These are phyloP conservation scores for Dendrobium catenatum DNA, from an alignment of 106 monocot species.

Conservation along the genomic window DNA sequence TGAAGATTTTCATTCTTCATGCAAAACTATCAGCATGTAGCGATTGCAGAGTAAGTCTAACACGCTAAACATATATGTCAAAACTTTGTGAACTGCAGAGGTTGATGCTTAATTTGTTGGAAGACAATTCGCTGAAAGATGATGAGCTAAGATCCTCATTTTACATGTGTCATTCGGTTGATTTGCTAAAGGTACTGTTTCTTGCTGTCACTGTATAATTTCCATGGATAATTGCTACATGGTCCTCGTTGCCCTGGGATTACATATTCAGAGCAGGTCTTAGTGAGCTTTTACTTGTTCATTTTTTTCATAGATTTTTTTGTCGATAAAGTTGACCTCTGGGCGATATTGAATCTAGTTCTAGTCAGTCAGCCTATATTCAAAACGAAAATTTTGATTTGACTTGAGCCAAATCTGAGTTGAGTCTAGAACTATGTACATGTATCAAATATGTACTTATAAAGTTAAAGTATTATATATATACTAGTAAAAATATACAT, in stretches of 20 bases:
- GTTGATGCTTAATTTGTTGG: conserved; percentile 43
- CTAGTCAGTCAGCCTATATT: too few relatives aligned
- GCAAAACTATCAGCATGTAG: neutral
- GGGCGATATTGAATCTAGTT: too few relatives aligned
- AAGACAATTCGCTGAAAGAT: conserved; percentile 12
- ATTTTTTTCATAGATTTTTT: neutral
- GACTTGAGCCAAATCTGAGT: neutral
- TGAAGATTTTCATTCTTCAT: neutral
- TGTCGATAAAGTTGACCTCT: neutral
- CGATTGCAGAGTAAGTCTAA: neutral
- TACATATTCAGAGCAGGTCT: neutral
- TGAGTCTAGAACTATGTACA: neutral
- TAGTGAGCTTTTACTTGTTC: neutral
- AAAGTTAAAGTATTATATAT: too few relatives aligned
- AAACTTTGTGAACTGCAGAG: conserved; percentile 19
- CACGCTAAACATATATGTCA: neutral
- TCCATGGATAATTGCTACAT: neutral
- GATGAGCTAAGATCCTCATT: conserved; percentile 9
- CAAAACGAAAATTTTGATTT: too few relatives aligned
- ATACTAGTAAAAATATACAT: too few relatives aligned
- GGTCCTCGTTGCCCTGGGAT: neutral
- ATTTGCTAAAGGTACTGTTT: conserved; percentile 39
- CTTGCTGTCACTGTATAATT: neutral
- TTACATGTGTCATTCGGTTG: conserved; percentile 13
- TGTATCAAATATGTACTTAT: too few relatives aligned